Conservation (phyloP, 495 filamentous ascomycete species). For the Chaetomium cochliodes region DNA sequence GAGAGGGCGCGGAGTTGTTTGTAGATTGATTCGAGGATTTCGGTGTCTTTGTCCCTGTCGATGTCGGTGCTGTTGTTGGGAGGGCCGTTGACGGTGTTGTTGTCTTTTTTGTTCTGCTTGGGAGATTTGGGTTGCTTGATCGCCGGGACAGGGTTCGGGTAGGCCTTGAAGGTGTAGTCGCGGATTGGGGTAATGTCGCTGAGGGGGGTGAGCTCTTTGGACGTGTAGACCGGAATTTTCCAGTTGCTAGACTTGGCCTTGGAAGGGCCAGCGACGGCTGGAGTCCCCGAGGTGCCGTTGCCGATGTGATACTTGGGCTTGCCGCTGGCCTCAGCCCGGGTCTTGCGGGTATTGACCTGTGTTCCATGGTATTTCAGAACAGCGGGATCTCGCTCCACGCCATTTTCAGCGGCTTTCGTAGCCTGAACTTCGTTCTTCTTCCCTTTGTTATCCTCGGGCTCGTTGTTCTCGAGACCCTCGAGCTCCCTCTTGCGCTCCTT, state of each 20-base stretch:
- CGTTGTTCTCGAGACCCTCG: too few relatives aligned
- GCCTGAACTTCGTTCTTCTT: neutral
- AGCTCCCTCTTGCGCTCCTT: too few relatives aligned
- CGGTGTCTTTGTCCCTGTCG: neutral
- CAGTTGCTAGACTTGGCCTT: neutral
- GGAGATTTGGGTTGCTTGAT: neutral
- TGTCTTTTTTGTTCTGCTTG: neutral
- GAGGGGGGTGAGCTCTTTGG: constrained; percentile 1
- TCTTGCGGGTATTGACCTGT: constrained; percentile 9
- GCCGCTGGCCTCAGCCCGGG: neutral
- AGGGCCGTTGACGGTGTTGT: too few relatives aligned
- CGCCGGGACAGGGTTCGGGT: neutral
- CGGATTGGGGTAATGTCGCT: neutral
- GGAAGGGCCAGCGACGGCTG: constrained; percentile 5
- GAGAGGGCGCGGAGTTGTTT: constrained; percentile 22
- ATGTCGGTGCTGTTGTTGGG: neutral
- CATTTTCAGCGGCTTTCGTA: neutral
- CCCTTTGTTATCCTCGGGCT: too few relatives aligned
- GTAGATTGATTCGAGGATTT: constrained; percentile 22
- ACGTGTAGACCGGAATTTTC: neutral
- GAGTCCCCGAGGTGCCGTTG: neutral
- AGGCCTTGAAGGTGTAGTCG: constrained; percentile 15
- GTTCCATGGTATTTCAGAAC: neutral
- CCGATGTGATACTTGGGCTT: neutral
- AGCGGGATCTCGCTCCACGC: neutral